Evolutionary conservation across 202 grass and related monocot genomes (phyloP), one percentile per base, ranked within the genome.

Genomic region (Hordeum pubiflorum): DNA sequence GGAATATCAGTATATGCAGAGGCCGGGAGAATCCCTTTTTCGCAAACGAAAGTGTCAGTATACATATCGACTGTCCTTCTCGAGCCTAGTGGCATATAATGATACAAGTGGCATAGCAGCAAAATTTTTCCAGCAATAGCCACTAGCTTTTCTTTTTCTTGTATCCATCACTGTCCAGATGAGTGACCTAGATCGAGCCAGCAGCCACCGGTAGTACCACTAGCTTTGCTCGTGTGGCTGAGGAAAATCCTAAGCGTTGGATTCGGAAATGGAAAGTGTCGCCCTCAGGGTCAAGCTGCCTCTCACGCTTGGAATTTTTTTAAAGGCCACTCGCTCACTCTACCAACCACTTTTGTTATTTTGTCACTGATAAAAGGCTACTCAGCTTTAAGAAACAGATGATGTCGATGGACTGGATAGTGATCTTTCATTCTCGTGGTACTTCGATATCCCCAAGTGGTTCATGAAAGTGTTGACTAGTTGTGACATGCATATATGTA

Each of bases 311-410:
- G n/a, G 54, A 74, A 82, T 39, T 78, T 72, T 76, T 72, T 81
- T 21, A 81, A 72, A 78, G 22, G 78, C 31, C 60, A 66, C 26
- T 63, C 40, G 55, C 55, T n/a, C 69, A 60, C 64, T 73, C 82
- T 82, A 85, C 79, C 83, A 75, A 86, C 79, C 61, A 32, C 44
- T 63, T 69, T 57, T 62, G 60, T 86, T 86, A 24, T 82, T 86
- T 79, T 69, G 6, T 24, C 17, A n/a, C 64, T 33, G 14, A 50
- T 29, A 24, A 73, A 78, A 74, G 83, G 64, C 21, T 82, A 38
- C 44, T 58, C 52, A 55, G 31, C 74, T 89, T 89, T 69, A 89
- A 81, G 65, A 68, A 74, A 79, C 5, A 41, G 2, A 57, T 79
- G 83, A 83, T 27, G 34, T 60, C 3, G 79, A 82, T 55, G 66